Evolutionary conservation across 495 filamentous ascomycete genomes (phyloP).

Genomic region (Tuber indicum): DNA sequence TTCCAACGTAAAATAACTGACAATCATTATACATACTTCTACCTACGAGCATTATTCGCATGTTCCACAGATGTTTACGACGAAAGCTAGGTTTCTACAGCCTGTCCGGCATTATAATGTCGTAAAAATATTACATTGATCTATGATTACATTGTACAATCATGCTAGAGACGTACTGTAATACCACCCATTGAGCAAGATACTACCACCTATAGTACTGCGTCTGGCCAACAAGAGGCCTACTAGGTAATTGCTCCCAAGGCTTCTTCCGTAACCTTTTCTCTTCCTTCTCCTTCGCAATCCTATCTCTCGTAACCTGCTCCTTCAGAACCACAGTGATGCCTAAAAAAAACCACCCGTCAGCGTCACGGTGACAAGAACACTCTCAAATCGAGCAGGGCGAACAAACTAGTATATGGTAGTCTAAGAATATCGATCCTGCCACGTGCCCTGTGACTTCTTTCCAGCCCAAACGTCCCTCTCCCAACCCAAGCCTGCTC

Average conservation of each 20-base stretch:
- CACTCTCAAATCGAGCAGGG: background rate
- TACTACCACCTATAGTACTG: slow-evolving; percentile 82
- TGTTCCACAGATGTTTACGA: background rate
- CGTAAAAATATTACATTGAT: background rate
- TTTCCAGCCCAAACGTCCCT: slow-evolving; percentile 52
- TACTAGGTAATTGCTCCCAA: slow-evolving; percentile 79
- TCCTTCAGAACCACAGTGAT: slow-evolving; percentile 86
- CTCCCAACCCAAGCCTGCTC: slow-evolving; percentile 86
- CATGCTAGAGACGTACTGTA: background rate
- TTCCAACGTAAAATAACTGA: background rate
- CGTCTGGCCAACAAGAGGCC: slow-evolving; percentile 67
- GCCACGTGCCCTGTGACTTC: slow-evolving; percentile 65
- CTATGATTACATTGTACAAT: background rate
- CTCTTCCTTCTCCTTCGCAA: slow-evolving; percentile 66
- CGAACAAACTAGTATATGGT: slow-evolving; percentile 66
- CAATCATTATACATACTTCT: background rate
- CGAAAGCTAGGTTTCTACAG: background rate
- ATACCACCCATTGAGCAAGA: background rate
- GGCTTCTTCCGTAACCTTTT: slow-evolving; percentile 63
- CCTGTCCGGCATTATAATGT: background rate
- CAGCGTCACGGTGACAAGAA: slow-evolving; percentile 2
- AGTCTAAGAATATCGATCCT: slow-evolving; percentile 54
- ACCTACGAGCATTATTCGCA: background rate
- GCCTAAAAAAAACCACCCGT: slow-evolving; percentile 45
- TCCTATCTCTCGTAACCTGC: slow-evolving; percentile 75